Percentiles rank a stretch among this genome's conserved stretches.
Evolutionary conservation across 2,329 filamentous ascomycete genomes (phyloP).

Genomic region (Tolypocladium ophioglossoides): DNA sequence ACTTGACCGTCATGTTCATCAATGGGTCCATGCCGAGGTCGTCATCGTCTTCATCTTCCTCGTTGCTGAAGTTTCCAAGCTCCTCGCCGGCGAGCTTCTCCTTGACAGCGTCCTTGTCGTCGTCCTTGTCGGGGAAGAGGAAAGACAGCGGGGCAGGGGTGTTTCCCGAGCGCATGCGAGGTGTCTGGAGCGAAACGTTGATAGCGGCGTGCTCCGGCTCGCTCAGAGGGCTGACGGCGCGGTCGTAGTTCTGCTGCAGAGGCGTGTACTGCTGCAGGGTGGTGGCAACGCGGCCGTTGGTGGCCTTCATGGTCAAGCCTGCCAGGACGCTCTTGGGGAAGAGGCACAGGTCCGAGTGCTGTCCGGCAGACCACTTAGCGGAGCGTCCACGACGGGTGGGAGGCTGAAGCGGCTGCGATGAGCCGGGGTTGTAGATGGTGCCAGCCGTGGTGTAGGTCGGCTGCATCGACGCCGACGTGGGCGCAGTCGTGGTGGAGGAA

Average conservation of each 20-base stretch:
- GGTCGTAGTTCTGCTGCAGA: conserved; percentile 43
- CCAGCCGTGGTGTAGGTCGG: conserved; percentile 45
- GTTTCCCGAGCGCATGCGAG: conserved; percentile 17
- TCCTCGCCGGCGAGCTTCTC: conserved; percentile 6
- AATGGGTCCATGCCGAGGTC: conserved; percentile 19
- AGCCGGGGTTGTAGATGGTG: conserved; percentile 41
- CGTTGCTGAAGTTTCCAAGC: conserved; percentile 14
- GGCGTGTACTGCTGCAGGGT: conserved; percentile 33
- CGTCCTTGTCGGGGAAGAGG: conserved; percentile 8
- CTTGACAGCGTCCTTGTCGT: conserved; percentile 9
- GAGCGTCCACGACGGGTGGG: conserved; percentile 39
- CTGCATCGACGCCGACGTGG: conserved; percentile 17
- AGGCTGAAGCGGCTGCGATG: conserved; percentile 35
- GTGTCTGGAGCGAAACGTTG: conserved; percentile 15
- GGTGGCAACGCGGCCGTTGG: conserved; percentile 4
- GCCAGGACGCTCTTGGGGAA: conserved; percentile 26
- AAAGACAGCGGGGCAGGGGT: conserved; percentile 10
- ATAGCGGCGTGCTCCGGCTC: conserved; percentile 13
- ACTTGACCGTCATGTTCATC: conserved; percentile 33
- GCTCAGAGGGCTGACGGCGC: conserved; percentile 32
- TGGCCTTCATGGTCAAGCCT: conserved; percentile 20
- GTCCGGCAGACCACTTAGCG: conserved; percentile 26
- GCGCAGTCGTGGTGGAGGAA: conserved; percentile 9
- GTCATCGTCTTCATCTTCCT: conserved; percentile 17
- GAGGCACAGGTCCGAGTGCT: conserved; percentile 20